phyloP scores from a whole-genome alignment of 2,329 filamentous ascomycete species.

The Trichocomaceae sp. region DNA sequence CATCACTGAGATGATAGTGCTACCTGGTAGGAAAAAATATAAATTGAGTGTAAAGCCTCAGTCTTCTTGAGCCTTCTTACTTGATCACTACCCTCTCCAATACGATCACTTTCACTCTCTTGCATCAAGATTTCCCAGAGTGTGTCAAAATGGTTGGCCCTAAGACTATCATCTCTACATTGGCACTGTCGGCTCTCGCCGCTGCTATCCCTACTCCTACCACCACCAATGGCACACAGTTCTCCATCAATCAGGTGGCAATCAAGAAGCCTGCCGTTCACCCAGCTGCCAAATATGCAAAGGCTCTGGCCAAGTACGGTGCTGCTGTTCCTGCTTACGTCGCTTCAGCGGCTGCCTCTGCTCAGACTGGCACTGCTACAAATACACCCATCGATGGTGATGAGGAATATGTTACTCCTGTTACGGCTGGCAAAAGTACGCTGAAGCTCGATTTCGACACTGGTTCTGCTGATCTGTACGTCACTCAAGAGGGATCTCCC shows the following conservation, averaged over 20 bases:
- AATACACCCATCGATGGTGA: conserved; percentile 45
- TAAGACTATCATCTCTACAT: conserved; percentile 13
- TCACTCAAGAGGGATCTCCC: too few relatives aligned
- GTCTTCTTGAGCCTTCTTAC: not conserved
- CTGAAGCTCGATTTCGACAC: conserved; percentile 67
- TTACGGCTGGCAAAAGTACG: conserved; percentile 57
- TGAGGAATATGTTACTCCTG: conserved; percentile 54
- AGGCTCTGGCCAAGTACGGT: conserved; percentile 10
- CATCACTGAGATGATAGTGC: too few relatives aligned
- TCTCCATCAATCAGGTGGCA: conserved; percentile 12
- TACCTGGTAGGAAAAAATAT: not conserved
- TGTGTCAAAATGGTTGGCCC: conserved; percentile 12
- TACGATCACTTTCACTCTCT: not conserved
- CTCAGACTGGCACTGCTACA: conserved; percentile 21
- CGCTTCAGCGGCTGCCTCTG: conserved; percentile 4
- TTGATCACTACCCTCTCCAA: not conserved
- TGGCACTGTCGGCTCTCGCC: conserved; percentile 12
- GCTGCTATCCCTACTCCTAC: conserved; percentile 8
- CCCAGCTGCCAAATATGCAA: conserved; percentile 11
- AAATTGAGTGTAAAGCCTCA: not conserved
- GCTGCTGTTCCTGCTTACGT: conserved; percentile 5
- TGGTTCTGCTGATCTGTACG: conserved; percentile 60
- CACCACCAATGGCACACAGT: conserved; percentile 7
- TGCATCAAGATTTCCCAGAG: not conserved
- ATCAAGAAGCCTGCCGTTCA: conserved; percentile 1